phyloP scores from a whole-genome alignment of 495 filamentous ascomycete species.

The Penicillium simplicissimum region DNA sequence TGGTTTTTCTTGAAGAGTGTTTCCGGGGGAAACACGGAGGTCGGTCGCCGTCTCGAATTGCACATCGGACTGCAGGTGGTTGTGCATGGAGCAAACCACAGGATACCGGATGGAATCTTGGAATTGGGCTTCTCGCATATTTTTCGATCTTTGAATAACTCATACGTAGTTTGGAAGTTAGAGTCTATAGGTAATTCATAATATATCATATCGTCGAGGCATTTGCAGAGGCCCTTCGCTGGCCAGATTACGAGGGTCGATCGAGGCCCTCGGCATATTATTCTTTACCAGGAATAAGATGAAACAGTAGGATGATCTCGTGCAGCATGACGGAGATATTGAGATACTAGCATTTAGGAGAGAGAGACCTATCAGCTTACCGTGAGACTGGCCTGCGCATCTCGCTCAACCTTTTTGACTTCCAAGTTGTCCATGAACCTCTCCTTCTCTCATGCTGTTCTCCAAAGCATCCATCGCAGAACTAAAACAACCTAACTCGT shows the following conservation, averaged over 20 bases:
- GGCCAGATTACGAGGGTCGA: not conserved
- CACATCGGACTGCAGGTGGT: not conserved
- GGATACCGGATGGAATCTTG: too few species aligned
- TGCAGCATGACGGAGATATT: too few species aligned
- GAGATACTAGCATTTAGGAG: too few species aligned
- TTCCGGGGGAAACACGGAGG: not conserved
- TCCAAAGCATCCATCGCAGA: not conserved
- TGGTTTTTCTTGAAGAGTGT: not conserved
- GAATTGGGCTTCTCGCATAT: too few species aligned
- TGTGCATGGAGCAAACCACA: not conserved
- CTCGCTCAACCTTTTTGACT: not conserved
- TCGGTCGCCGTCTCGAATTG: not conserved
- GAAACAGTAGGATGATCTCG: slow-evolving; percentile 32
- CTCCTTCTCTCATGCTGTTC: not conserved
- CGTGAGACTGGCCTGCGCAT: not conserved
- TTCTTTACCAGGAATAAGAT: slow-evolving; percentile 4
- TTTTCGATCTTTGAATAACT: not conserved
- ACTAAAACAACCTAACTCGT: too few species aligned
- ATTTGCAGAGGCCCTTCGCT: not conserved
- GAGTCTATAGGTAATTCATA: not conserved
- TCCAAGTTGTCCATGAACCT: not conserved
- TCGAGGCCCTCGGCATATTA: not conserved
- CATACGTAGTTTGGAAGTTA: not conserved
- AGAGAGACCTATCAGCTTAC: not conserved
- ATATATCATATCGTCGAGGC: not conserved